phyloP scores from a whole-genome alignment of 495 filamentous ascomycete genomes.

The Aspergillus affinis region DNA sequence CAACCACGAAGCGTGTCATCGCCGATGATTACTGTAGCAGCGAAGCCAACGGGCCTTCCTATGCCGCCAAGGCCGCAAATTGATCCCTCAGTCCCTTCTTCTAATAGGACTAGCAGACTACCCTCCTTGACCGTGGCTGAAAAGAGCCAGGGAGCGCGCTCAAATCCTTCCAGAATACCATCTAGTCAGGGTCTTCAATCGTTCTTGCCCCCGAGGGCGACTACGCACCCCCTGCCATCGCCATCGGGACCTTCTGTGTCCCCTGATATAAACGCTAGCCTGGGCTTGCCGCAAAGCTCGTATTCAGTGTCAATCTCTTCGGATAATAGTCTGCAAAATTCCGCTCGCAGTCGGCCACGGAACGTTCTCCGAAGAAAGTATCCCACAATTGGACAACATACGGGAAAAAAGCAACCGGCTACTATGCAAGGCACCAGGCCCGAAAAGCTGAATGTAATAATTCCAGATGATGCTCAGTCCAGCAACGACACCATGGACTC shows the following conservation, averaged over 20 bases:
- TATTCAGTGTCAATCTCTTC: conserved; percentile 15
- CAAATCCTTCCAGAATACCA: conserved; percentile 22
- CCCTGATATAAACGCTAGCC: conserved; percentile 14
- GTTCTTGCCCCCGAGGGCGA: conserved; percentile 35
- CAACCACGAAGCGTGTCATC: conserved; percentile 29
- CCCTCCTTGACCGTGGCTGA: conserved; percentile 34
- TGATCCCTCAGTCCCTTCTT: conserved; percentile 27
- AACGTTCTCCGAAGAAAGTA: conserved; percentile 47
- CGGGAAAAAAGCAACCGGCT: conserved; percentile 19
- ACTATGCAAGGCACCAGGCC: conserved; percentile 11
- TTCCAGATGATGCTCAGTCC: conserved; percentile 25
- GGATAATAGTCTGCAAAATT: conserved; percentile 14
- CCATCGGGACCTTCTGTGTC: conserved; percentile 6
- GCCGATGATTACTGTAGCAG: conserved; percentile 18
- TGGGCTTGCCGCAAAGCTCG: conserved; percentile 21
- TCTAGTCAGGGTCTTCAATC: conserved; percentile 27
- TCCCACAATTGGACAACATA: conserved; percentile 41
- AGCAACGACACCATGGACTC: conserved; percentile 13
- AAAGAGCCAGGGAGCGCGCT: conserved; percentile 23
- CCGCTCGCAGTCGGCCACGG: conserved; percentile 29
- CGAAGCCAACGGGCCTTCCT: conserved; percentile 19
- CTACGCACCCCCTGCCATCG: conserved; percentile 17
- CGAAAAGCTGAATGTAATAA: conserved; percentile 38
- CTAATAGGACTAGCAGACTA: conserved; percentile 26
- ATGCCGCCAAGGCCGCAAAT: conserved; percentile 29